Base-by-base conservation (phyloP, 179 eudicot species). In the Carnegiea gigantea region DNA sequence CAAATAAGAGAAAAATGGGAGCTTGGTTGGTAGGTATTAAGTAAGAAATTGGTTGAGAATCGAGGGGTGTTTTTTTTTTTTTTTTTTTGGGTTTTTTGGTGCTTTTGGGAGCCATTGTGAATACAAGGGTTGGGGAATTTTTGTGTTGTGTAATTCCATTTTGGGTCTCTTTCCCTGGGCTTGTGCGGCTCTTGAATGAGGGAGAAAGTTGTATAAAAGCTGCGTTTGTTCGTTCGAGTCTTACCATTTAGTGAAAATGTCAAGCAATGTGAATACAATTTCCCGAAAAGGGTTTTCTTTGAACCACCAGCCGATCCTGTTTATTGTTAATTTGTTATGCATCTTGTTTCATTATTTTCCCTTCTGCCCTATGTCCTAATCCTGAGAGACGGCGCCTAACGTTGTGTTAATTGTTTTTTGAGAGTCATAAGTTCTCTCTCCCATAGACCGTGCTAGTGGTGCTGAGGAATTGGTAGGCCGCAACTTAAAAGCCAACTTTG, bases 41-140 rank as follows among this genome's bases (percentile, higher is more conserved):
- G 87, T 82, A 48, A 53, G 72, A 71, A 79, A 70, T 79, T 82
- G 64, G 75, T 54, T 74, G 72, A 46, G 76, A 78, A 53, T 73
- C 54, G 73, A 77, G 81, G 53, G 36, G 10, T 60, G 73, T 62
- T 59, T 73, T 26, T 15, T 62, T 77, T 17, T 60, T 78, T 62
- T 59, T 73, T 26, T 15, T 62, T 77, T 77, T 28, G 30, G 0
- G 0, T 28, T 28, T 28, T 28, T 0, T 0, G 30, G 30, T 28
- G 0, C 30, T 67, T 84, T 78, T 14, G n/a, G n/a, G 76, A 79
- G 79, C 76, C 57, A 15, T 43, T 82, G 85, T 82, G 81, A 71
- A 85, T 82, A 82, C 78, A 82, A 81, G 76, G 83, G 53, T 30
- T 77, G 70, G 85, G 71, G 51, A 74, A 46, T 18, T 57, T 83